phyloP scores from a whole-genome alignment of 257 asterid species.

The Paraleonurus japonicus region DNA sequence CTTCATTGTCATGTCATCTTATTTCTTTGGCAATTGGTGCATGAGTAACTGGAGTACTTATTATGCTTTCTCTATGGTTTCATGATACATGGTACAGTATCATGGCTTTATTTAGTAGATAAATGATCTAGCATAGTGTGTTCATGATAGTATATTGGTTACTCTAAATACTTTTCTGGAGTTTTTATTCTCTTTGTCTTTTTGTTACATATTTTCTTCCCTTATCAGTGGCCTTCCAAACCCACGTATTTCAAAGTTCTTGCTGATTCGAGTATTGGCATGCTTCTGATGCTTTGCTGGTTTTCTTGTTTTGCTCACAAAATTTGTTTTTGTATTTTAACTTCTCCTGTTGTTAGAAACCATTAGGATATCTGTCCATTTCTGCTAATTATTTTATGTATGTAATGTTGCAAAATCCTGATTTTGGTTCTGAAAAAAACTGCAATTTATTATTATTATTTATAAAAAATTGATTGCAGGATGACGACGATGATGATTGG shows the following conservation, averaged over 20 bases:
- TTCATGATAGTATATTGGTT: neutral
- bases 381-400: neutral
- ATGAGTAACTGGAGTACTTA: neutral
- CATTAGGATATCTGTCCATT: constrained; percentile 1
- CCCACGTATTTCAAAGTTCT: too few relatives aligned
- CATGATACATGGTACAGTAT: neutral
- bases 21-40: neutral
- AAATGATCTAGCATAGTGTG: neutral
- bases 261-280: neutral
- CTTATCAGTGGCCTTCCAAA: neutral
- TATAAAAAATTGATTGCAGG: constrained; percentile 39
- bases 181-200: neutral
- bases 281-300: neutral
- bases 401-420: neutral
- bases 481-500: constrained; percentile 95
- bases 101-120: neutral
- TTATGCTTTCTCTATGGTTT: neutral
- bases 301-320: neutral
- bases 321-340: neutral
- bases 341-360: neutral
- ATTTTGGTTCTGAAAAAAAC: neutral
- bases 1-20: neutral
- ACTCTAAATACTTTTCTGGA: neutral
- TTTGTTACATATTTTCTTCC: neutral
- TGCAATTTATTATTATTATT: neutral